Evolutionary conservation across 768 basidiomycete genomes (phyloP).

Genomic region (Naganishia friedmannii): DNA sequence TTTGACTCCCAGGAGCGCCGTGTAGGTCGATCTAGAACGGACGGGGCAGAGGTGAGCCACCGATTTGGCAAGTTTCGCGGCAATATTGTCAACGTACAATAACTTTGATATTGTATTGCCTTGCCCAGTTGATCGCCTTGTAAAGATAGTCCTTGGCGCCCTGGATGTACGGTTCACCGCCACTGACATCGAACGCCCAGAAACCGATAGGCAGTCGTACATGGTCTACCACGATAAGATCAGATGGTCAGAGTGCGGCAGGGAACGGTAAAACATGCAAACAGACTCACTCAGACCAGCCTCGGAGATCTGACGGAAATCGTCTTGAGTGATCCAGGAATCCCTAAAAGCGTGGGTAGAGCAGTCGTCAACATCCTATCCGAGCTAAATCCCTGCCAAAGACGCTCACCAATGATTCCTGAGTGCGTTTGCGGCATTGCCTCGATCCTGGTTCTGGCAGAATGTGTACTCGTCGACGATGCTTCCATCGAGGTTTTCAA

Average conservation of each 20-base stretch:
- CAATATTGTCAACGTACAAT: constrained; percentile 25
- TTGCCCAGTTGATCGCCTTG: constrained; percentile 49
- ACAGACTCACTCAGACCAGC: constrained; percentile 40
- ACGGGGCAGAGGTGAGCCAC: background rate
- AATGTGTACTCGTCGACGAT: constrained; percentile 52
- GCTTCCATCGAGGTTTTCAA: constrained; percentile 45
- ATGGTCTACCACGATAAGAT: constrained; percentile 35
- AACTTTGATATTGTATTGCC: constrained; percentile 47
- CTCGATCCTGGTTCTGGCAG: constrained; percentile 42
- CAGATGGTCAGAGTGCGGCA: constrained; percentile 10
- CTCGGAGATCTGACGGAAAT: constrained; percentile 47
- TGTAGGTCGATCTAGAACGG: constrained; percentile 43
- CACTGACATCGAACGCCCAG: constrained; percentile 47
- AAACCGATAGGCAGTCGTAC: constrained; percentile 46
- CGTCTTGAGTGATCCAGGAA: constrained; percentile 53
- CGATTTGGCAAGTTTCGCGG: background rate
- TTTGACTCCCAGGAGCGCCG: constrained; percentile 49
- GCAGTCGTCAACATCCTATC: too few relatives aligned
- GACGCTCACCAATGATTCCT: constrained; percentile 21
- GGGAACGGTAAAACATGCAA: background rate
- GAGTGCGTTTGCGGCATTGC: constrained; percentile 4
- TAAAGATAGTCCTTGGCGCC: constrained; percentile 49
- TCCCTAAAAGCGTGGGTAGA: constrained; percentile 27
- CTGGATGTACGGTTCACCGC: constrained; percentile 49
- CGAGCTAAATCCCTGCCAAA: too few relatives aligned